Evolutionary conservation across 768 basidiomycete genomes (phyloP).

Genomic region (Leucosporidium yakuticum): DNA sequence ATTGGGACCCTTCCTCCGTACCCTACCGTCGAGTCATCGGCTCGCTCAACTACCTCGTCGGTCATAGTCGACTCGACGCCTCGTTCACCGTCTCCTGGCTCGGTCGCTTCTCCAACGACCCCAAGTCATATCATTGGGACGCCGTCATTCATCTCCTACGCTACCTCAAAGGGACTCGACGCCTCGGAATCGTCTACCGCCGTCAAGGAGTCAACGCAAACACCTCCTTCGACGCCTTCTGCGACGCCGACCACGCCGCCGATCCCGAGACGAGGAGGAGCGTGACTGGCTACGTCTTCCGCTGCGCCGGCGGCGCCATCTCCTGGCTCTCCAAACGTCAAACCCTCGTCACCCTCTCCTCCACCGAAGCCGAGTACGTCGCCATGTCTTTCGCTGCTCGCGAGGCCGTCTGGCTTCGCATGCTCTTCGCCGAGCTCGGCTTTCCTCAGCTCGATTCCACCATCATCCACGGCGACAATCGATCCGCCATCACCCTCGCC

Average conservation of each 20-base stretch:
- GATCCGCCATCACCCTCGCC: conserved; percentile 5
- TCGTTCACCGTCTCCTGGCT: conserved; percentile 16
- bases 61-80: too few relatives aligned
- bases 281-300: conserved; percentile 1
- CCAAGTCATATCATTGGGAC: neutral
- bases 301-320: neutral
- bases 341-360: neutral
- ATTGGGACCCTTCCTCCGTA: too few relatives aligned
- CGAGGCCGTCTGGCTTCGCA: conserved; percentile 45
- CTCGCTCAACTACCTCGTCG: too few relatives aligned
- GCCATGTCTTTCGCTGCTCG: conserved; percentile 40
- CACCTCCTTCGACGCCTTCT: neutral
- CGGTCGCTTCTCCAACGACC: neutral
- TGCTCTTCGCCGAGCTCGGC: conserved; percentile 27
- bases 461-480: conserved; percentile 6
- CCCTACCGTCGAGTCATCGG: too few relatives aligned
- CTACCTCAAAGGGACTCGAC: conserved; percentile 45
- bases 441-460: neutral
- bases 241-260: neutral
- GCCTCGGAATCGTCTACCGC: conserved; percentile 37
- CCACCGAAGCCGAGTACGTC: conserved; percentile 5
- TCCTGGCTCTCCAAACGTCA: neutral
- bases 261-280: neutral
- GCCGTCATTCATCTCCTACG: conserved; percentile 45
- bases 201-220: conserved; percentile 17